Evolutionary conservation across 1,284 basidiomycete species (phyloP), one percentile per base, ranked within the genome.

Genomic region (Fomes fomentarius): DNA sequence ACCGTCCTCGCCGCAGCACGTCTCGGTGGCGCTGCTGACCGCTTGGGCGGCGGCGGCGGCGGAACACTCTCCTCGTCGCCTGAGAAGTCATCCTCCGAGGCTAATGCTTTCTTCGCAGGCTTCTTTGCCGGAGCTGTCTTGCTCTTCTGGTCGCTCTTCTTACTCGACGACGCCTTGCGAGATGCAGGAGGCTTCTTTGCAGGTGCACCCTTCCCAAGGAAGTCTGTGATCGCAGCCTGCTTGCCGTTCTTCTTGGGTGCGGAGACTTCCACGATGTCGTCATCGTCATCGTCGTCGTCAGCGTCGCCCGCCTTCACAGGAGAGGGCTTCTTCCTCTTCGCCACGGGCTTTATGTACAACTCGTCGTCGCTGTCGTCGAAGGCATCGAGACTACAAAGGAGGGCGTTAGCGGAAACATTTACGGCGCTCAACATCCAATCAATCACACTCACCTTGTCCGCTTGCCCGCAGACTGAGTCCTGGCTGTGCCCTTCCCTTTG

Each of bases 361-460:
- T 76, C 72, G 35, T 75, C 75, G 10, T 78, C 80, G 37, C 78
- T 79, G 37, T 56, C 73, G 3, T 69, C 71, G 8, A 70, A 72
- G 24, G 61, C 63, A 52, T 62, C 65, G 37, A 66, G 64, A 47
- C 75, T 77, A 47, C 11, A 35, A 21, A n/a, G 4, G 19, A 9
- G 8, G 22, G 4, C 15, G 40, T 35, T 10, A 42, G 24, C 17
- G n/a, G 4, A 40, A 11, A 9, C 6, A 1, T 55, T 46, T 35
- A 38, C 56, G n/a, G n/a, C n/a, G n/a, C n/a, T n/a, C n/a, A n/a
- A n/a, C n/a, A n/a, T n/a, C n/a, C n/a, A n/a, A n/a, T n/a, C n/a
- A n/a, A n/a, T n/a, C n/a, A n/a, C 1, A 33, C 56, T 41, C 4
- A 84, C 85, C 76, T 84, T 69, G 85, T 87, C 47, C 81, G 81